These are phyloP conservation scores for Celoporthe dispersa DNA, from an alignment of 2,329 filamentous ascomycete species.

Conservation along the genomic window DNA sequence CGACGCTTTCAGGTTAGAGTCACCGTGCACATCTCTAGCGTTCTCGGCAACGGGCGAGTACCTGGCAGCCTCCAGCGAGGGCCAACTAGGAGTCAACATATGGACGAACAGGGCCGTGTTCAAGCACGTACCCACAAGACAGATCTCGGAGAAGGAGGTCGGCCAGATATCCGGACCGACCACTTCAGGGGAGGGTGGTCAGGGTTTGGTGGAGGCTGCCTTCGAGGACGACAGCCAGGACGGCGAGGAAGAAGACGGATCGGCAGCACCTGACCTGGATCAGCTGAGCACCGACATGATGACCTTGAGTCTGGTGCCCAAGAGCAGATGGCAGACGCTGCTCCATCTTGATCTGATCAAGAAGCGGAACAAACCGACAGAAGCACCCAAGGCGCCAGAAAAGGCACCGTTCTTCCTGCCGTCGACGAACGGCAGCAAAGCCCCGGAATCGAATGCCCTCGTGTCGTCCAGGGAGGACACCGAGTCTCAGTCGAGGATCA, in stretches of 20 bases:
- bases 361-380: slow-evolving; percentile 90
- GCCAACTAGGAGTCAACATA: slow-evolving; percentile 84
- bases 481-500: slow-evolving; percentile 64
- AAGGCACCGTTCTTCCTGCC: slow-evolving; percentile 96
- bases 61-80: slow-evolving; percentile 84
- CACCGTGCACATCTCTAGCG: slow-evolving; percentile 79
- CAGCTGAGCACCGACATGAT: slow-evolving; percentile 83
- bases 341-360: slow-evolving; percentile 91
- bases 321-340: slow-evolving; percentile 91
- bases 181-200: slow-evolving; percentile 80
- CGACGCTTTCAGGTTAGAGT: slow-evolving; percentile 82
- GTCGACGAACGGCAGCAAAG: slow-evolving; percentile 50
- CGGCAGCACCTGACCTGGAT: slow-evolving; percentile 65
- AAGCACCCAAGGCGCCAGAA: slow-evolving; percentile 88
- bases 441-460: slow-evolving; percentile 38
- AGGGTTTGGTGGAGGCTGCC: slow-evolving; percentile 75
- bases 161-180: slow-evolving; percentile 69
- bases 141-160: slow-evolving; percentile 80
- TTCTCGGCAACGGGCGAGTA: slow-evolving; percentile 93
- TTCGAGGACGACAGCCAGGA: slow-evolving; percentile 60
- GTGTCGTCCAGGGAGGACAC: slow-evolving; percentile 45
- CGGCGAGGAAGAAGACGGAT: slow-evolving; percentile 57
- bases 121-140: slow-evolving; percentile 82
- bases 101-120: slow-evolving; percentile 96
- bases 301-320: slow-evolving; percentile 87